Conservation (phyloP, 2,329 filamentous ascomycete species). For the Penicillium olsonii region DNA sequence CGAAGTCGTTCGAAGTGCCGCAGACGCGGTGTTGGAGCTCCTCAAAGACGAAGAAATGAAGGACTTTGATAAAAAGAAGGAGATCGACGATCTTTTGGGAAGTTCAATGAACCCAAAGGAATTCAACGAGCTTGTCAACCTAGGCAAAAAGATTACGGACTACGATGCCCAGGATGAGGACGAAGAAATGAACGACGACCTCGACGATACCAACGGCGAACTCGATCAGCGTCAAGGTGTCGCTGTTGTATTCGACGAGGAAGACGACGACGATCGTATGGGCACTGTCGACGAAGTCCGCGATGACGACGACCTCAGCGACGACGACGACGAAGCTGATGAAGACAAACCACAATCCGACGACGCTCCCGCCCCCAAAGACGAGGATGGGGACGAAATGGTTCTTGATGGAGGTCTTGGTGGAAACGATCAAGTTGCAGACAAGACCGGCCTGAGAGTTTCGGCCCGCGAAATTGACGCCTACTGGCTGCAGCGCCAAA, state of each 20-base stretch:
- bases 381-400: constrained; percentile 67
- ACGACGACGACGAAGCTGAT: constrained; percentile 73
- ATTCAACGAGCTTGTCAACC: constrained; percentile 94
- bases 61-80: constrained; percentile 97
- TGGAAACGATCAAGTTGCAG: constrained; percentile 45
- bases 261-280: constrained; percentile 81
- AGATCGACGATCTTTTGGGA: constrained; percentile 92
- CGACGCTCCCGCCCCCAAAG: constrained; percentile 42
- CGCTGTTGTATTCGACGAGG: constrained; percentile 93
- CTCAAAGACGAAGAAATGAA: constrained; percentile 95
- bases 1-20: constrained; percentile 88
- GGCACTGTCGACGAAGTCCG: constrained; percentile 81
- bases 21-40: constrained; percentile 86
- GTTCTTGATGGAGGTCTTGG: constrained; percentile 70
- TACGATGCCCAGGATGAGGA: constrained; percentile 97
- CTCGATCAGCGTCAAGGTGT: constrained; percentile 95
- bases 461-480: constrained; percentile 90
- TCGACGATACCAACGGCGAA: constrained; percentile 68
- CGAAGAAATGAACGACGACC: constrained; percentile 75
- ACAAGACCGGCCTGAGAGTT: constrained; percentile 59
- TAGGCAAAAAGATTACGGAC: constrained; percentile 98
- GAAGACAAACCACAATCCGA: constrained; percentile 59
- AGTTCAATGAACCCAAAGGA: constrained; percentile 78
- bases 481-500: constrained; percentile 93
- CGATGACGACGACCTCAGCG: constrained; percentile 69